Evolutionary conservation across 140 eudicot genomes (phyloP), one percentile per base, ranked within the genome.

Genomic region (Oenanthe javanica): DNA sequence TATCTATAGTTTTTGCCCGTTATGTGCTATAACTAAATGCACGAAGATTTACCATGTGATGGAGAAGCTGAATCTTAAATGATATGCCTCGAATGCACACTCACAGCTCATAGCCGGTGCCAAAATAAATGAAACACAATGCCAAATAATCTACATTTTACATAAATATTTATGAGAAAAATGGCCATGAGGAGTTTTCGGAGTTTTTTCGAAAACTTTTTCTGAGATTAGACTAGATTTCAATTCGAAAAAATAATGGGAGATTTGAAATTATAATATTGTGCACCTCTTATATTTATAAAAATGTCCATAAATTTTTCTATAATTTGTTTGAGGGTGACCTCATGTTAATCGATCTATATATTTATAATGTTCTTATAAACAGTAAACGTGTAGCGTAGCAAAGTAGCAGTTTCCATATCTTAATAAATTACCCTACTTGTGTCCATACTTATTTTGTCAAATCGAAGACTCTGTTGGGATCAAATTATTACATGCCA

Each of bases 101-200:
- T 38, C 46, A 71, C 76, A 71, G 76, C 76, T 71, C 76, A 71
- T 18, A 71, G 11, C 49, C 49, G n/a, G 12, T 71, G 50, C 11
- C 40, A 50, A 23, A 5, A 9, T 48, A 13, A 23, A 48, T 11
- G 19, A 27, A 31, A 31, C 36, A 31, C 36, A 31, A 31, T 31
- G 36, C 36, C 36, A 31, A 31, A 31, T 31, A 31, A 31, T 31
- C 36, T 31, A 31, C 36, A 31, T 31, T 31, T 31, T 31, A 31
- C 36, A 31, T 31, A 31, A 31, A 31, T 31, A 31, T 31, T 31
- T 31, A 31, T 31, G 36, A 31, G 36, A 31, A 31, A 31, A 31
- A 31, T 31, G 36, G 36, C 36, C 36, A 31, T 31, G 36, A 31
- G 36, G 36, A 31, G 36, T 31, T 31, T 31, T 31, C 36, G 36